These are phyloP conservation scores for Calonectria hongkongensis DNA, from an alignment of 2,329 filamentous ascomycete genomes.

Conservation along the genomic window DNA sequence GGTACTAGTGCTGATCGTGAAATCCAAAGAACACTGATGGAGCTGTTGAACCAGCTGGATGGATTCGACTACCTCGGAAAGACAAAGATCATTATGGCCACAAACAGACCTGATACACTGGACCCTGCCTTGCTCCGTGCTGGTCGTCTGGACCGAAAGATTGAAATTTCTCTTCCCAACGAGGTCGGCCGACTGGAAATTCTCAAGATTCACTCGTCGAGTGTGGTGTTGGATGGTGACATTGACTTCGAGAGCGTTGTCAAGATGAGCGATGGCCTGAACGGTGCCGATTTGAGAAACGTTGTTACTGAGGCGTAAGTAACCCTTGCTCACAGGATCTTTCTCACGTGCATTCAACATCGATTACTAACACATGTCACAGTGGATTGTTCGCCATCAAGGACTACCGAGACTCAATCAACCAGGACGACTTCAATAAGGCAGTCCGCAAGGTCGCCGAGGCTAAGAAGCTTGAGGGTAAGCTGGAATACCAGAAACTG, in stretches of 20 bases:
- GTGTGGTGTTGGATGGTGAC: conserved; percentile 92
- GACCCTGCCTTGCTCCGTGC: conserved; percentile 95
- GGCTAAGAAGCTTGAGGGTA: conserved; percentile 98
- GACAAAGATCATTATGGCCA: conserved; percentile 99
- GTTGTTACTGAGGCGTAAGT: conserved; percentile 98
- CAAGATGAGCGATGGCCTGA: conserved; percentile 99
- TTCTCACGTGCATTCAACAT: not conserved
- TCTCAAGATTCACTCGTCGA: conserved; percentile 95
- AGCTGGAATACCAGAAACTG: conserved; percentile 97
- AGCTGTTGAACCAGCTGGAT: conserved; percentile 97
- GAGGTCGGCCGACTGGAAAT: conserved; percentile 97
- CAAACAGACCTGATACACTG: conserved; percentile 96
- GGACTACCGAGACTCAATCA: conserved; percentile 96
- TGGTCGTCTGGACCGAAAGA: conserved; percentile 95
- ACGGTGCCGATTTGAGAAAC: conserved; percentile 97
- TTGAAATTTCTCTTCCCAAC: conserved; percentile 97
- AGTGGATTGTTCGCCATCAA: conserved; percentile 98
- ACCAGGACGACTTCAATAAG: conserved; percentile 99
- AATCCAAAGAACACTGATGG: conserved; percentile 98
- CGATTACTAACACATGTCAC: conserved; percentile 54
- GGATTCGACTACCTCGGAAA: conserved; percentile 99
- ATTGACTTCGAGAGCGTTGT: conserved; percentile 99
- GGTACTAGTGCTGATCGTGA: conserved; percentile 98
- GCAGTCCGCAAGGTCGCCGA: conserved; percentile 98
- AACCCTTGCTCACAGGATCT: not conserved